These are phyloP conservation scores for Lagerstroemia speciosa DNA, from an alignment of 345 rosid species.

Conservation along the genomic window DNA sequence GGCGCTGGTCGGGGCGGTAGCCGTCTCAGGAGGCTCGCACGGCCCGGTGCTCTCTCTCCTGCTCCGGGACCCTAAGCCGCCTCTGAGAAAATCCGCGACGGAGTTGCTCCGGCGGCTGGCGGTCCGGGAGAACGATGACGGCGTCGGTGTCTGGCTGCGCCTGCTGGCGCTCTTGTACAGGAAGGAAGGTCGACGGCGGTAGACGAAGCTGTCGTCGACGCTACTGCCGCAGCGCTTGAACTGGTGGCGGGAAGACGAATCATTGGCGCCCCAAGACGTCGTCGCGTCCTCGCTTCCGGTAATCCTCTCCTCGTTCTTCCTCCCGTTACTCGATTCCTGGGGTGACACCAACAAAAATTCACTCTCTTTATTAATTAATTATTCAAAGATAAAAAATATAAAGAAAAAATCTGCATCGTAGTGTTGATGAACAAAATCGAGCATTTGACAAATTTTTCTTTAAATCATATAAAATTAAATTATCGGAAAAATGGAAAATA, in stretches of 20 bases:
- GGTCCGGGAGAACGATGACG: neutral
- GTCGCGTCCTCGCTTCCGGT: conserved; percentile 18
- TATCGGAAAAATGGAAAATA: no score
- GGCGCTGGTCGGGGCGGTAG: no score
- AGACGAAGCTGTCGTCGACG: conserved; percentile 42
- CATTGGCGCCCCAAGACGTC: conserved; percentile 6
- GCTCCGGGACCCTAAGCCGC: neutral
- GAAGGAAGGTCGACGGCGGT: conserved; percentile 26
- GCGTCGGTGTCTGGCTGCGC: conserved; percentile 17
- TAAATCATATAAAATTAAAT: neutral
- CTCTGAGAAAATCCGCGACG: neutral
- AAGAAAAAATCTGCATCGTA: conserved; percentile 2
- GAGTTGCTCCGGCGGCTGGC: conserved; percentile 1
- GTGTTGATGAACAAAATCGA: no score
- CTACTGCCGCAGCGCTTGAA: conserved; percentile 4
- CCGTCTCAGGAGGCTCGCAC: no score
- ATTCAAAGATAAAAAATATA: neutral
- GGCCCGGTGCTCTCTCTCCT: no score
- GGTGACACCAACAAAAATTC: neutral
- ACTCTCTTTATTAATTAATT: conserved; percentile 13
- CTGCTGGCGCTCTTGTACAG: conserved; percentile 31
- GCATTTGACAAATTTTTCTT: neutral
- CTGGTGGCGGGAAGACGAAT: neutral
- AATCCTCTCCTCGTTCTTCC: conserved; percentile 19
- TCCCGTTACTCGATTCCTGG: neutral